These are phyloP conservation scores for Peniophora sp. DNA, from an alignment of 1,284 basidiomycete genomes.

Conservation along the genomic window DNA sequence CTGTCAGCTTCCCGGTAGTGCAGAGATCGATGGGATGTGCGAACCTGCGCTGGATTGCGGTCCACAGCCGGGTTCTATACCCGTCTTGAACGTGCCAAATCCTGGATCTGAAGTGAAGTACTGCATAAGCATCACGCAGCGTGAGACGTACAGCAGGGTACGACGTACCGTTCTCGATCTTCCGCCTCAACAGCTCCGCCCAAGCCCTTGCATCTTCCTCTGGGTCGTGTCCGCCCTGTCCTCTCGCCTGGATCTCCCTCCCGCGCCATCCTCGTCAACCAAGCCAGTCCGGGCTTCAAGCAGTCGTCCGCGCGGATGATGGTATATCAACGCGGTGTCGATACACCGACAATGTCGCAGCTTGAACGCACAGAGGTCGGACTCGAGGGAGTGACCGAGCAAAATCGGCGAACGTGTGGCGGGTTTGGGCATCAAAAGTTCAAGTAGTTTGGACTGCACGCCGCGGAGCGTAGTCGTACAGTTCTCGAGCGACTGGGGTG, in stretches of 20 bases:
- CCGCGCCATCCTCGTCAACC: conserved; percentile 85
- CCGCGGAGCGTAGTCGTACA: conserved; percentile 72
- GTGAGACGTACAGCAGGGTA: not conserved
- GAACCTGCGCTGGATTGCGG: conserved; percentile 40
- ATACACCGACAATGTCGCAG: conserved; percentile 80
- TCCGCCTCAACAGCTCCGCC: conserved; percentile 76
- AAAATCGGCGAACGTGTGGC: conserved; percentile 58
- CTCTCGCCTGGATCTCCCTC: conserved; percentile 74
- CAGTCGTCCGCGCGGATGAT: conserved; percentile 84
- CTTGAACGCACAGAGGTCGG: conserved; percentile 79
- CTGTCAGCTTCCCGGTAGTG: conserved; percentile 77
- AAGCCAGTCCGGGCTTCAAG: conserved; percentile 86
- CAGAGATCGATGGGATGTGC: conserved; percentile 66
- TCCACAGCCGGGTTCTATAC: conserved; percentile 79
- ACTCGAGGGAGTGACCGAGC: conserved; percentile 91
- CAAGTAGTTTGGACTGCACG: conserved; percentile 65
- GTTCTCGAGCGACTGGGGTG: conserved; percentile 54
- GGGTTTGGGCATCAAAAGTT: conserved; percentile 40
- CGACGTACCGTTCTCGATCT: conserved; percentile 58
- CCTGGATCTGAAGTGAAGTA: conserved; percentile 44
- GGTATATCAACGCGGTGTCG: conserved; percentile 83
- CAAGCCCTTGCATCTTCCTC: conserved; percentile 88
- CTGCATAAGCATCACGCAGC: not conserved
- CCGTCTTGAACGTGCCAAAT: conserved; percentile 81
- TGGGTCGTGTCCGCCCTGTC: conserved; percentile 81